A percentile compares a stretch with the other conserved stretches of the same genome.
Evolutionary conservation across 495 filamentous ascomycete species (phyloP).

Genomic region (Haplographium delicatum): DNA sequence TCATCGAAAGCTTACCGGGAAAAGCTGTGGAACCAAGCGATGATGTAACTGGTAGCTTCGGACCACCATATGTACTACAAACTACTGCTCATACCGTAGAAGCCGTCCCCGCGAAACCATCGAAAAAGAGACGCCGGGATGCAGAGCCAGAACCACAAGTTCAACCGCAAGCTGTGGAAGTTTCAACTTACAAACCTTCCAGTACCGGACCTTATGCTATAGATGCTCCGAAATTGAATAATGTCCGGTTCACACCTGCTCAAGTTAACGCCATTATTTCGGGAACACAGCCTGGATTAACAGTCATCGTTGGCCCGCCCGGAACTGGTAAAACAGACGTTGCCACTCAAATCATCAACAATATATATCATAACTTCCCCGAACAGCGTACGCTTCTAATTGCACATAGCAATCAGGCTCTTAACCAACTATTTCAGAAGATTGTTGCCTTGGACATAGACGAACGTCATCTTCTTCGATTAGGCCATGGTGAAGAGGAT

Average conservation of each 20-base stretch:
- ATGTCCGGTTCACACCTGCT: conserved; percentile 80
- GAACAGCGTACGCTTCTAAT: conserved; percentile 86
- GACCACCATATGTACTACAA: conserved; percentile 81
- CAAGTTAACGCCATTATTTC: conserved; percentile 92
- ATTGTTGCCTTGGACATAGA: conserved; percentile 94
- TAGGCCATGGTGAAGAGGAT: conserved; percentile 94
- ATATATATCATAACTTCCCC: conserved; percentile 97
- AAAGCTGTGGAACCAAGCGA: conserved; percentile 74
- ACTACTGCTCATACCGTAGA: conserved; percentile 45
- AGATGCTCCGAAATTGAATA: conserved; percentile 79
- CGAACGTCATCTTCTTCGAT: conserved; percentile 83
- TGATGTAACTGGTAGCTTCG: conserved; percentile 65
- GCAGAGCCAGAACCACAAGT: conserved; percentile 54
- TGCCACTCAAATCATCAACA: conserved; percentile 96
- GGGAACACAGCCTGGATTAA: conserved; percentile 90
- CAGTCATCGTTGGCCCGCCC: conserved; percentile 90
- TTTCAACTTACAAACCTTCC: conserved; percentile 87
- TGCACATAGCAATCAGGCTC: conserved; percentile 94
- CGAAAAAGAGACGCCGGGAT: conserved; percentile 80
- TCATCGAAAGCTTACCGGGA: conserved; percentile 80
- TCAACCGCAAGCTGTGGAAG: conserved; percentile 61
- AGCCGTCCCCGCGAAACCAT: conserved; percentile 43
- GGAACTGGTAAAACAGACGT: conserved; percentile 99
- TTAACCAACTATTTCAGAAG: conserved; percentile 99
- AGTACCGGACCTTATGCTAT: conserved; percentile 89